Conservation (phyloP, 2,329 filamentous ascomycete genomes). For the Raffaelea arxii region DNA sequence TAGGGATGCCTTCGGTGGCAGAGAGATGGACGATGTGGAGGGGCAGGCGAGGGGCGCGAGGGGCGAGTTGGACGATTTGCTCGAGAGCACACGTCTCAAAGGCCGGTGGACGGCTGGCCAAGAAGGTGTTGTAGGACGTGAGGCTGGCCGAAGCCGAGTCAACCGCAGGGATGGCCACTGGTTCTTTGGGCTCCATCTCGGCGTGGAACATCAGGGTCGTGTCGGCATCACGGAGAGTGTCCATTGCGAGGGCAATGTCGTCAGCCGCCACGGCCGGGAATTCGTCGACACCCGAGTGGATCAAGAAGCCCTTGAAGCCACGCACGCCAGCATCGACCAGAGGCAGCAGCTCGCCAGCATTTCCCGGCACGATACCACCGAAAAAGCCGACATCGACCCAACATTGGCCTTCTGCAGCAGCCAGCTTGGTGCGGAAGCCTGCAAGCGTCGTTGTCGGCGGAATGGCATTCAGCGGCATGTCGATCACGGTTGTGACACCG, state of each 20-base stretch:
- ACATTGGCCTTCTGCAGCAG: slow-evolving; percentile 75
- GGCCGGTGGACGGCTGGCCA: slow-evolving; percentile 76
- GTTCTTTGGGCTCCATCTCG: slow-evolving; percentile 97
- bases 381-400: slow-evolving; percentile 99
- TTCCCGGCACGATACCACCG: slow-evolving; percentile 87
- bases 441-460: slow-evolving; percentile 86
- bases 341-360: slow-evolving; percentile 66
- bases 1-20: slow-evolving; percentile 76
- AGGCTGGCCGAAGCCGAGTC: slow-evolving; percentile 70
- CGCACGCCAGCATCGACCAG: slow-evolving; percentile 79
- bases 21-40: slow-evolving; percentile 92
- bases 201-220: slow-evolving; percentile 99
- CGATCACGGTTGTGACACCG: slow-evolving; percentile 90
- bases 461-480: slow-evolving; percentile 97
- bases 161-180: too few relatives aligned
- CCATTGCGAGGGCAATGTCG: slow-evolving; percentile 75
- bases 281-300: slow-evolving; percentile 93
- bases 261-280: slow-evolving; percentile 80
- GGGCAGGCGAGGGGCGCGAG: slow-evolving; percentile 69
- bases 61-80: slow-evolving; percentile 73
- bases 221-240: slow-evolving; percentile 64
- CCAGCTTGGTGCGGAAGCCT: slow-evolving; percentile 75
- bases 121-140: slow-evolving; percentile 78
- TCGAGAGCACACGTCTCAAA: slow-evolving; percentile 90
- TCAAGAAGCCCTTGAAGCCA: slow-evolving; percentile 96